Conservation (phyloP, 2,329 filamentous ascomycete genomes). For the Botrytis tulipae region DNA sequence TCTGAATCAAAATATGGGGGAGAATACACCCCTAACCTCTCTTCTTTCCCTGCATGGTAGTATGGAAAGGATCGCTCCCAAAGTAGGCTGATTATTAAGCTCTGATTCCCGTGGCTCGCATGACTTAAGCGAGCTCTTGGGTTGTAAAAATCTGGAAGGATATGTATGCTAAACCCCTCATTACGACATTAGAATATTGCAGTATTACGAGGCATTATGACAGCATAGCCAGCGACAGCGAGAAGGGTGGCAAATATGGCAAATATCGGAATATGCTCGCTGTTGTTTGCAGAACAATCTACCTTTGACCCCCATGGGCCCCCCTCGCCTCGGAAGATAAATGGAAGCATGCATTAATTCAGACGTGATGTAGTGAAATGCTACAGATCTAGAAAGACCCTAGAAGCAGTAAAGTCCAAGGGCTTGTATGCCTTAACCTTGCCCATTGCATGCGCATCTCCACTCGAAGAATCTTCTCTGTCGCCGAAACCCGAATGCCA, state of each 20-base stretch:
- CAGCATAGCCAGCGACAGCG: neutral
- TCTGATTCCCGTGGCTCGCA: neutral
- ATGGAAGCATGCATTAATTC: neutral
- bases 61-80: neutral
- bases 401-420: neutral
- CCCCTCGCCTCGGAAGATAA: neutral
- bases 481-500: neutral
- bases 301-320: neutral
- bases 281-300: too few relatives aligned
- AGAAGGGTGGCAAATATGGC: neutral
- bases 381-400: neutral
- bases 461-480: neutral
- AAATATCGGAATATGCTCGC: neutral
- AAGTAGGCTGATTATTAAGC: constrained; percentile 5
- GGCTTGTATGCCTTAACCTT: too few relatives aligned
- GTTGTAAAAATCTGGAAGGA: neutral
- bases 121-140: neutral
- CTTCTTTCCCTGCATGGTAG: neutral
- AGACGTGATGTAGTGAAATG: neutral
- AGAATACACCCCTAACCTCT: neutral
- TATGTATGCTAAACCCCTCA: neutral
- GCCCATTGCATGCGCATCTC: neutral
- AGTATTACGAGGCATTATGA: neutral
- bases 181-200: too few relatives aligned
- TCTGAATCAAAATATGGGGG: neutral